These are phyloP conservation scores for Flaveria sonorensis DNA, from an alignment of 129 eudicot genomes.

Conservation along the genomic window DNA sequence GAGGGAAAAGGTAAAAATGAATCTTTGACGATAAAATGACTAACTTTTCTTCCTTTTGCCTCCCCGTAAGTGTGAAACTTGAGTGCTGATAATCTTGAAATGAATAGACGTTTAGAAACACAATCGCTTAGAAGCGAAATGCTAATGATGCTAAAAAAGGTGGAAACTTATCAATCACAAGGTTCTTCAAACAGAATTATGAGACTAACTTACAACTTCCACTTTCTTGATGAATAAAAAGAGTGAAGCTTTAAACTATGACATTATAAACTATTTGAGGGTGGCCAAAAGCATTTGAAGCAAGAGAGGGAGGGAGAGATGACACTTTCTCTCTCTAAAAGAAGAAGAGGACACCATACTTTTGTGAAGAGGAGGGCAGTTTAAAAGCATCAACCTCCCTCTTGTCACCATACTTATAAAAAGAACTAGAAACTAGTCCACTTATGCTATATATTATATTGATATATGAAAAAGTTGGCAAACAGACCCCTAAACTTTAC, in stretches of 20 bases:
- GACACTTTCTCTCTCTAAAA: slow-evolving; percentile 26
- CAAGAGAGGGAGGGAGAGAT: slow-evolving; percentile 18
- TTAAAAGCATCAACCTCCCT: slow-evolving; percentile 37
- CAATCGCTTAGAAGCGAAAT: background rate
- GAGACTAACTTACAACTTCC: background rate
- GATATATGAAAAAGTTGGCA: background rate
- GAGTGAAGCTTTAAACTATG: background rate
- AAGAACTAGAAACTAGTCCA: slow-evolving; percentile 20
- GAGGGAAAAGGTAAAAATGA: background rate
- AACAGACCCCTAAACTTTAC: slow-evolving; percentile 19
- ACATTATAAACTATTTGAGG: background rate
- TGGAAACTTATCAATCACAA: background rate
- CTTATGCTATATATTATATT: slow-evolving; percentile 33
- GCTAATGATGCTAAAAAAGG: background rate
- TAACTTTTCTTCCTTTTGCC: background rate
- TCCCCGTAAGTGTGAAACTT: background rate
- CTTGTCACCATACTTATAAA: slow-evolving; percentile 15
- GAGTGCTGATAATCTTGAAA: background rate
- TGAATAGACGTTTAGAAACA: background rate
- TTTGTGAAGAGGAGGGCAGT: slow-evolving; percentile 33
- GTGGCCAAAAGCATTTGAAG: slow-evolving; percentile 27
- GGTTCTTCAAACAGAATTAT: background rate
- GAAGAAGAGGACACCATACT: slow-evolving; percentile 33
- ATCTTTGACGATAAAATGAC: slow-evolving; percentile 17
- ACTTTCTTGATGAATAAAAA: background rate